Evolutionary conservation across 352 stramenopile species (phyloP).

Genomic region (Phytophthora podocarpi): DNA sequence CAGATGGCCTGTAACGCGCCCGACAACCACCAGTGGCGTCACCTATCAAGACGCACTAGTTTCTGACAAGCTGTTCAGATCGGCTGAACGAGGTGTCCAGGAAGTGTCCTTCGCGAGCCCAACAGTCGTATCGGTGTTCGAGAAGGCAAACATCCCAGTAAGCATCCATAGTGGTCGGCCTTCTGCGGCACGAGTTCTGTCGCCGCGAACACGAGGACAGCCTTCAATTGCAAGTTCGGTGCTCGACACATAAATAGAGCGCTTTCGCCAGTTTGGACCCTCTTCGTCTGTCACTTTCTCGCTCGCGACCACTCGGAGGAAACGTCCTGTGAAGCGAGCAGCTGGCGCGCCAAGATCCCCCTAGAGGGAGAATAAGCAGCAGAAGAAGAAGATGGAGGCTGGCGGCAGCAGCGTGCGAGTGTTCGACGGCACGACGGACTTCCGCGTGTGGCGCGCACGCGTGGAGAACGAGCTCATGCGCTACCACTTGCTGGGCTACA

Average conservation of each 20-base stretch:
- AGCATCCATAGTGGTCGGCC: no score
- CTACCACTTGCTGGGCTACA: slow-evolving; percentile 56
- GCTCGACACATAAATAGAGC: slow-evolving; percentile 5
- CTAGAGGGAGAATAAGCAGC: background rate
- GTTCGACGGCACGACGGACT: slow-evolving; percentile 54
- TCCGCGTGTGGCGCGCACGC: slow-evolving; percentile 47
- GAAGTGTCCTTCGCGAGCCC: no score
- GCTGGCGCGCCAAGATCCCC: background rate
- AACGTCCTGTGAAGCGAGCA: background rate
- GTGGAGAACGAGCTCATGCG: slow-evolving; percentile 60
- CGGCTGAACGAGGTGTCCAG: no score
- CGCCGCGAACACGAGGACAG: no score
- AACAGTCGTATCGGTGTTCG: no score
- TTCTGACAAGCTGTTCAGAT: no score
- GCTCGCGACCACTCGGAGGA: background rate
- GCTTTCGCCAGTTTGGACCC: background rate
- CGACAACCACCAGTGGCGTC: no score
- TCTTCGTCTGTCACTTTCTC: background rate
- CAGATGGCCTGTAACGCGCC: no score
- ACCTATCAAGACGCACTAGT: no score
- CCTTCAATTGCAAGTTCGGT: no score
- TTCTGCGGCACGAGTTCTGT: no score
- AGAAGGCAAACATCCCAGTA: no score
- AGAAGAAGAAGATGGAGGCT: slow-evolving; percentile 20
- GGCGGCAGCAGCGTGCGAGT: slow-evolving; percentile 25